Conservation (phyloP, 768 basidiomycete genomes). For the Tylopilus cervinicoccineus region DNA sequence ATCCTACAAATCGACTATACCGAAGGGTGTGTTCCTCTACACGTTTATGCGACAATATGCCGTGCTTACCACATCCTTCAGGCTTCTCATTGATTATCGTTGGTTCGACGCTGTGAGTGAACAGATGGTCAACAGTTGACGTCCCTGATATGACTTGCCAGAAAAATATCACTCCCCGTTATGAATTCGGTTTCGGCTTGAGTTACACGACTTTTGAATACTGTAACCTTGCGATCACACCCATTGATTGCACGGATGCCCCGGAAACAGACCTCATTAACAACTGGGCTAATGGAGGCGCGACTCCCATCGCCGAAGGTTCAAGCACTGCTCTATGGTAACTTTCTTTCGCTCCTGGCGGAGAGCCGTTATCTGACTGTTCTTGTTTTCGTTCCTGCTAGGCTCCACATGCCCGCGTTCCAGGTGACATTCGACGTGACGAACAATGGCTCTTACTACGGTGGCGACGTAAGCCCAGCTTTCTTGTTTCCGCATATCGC, state of each 20-base stretch:
- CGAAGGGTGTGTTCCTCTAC: conserved; percentile 36
- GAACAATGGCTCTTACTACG: conserved; percentile 60
- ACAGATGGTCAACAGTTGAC: background rate
- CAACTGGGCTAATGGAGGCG: conserved; percentile 57
- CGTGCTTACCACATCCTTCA: conserved; percentile 12
- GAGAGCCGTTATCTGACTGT: background rate
- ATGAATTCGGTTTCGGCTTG: conserved; percentile 87
- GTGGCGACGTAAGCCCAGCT: conserved; percentile 53
- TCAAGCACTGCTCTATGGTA: conserved; percentile 61
- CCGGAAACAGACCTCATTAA: conserved; percentile 33
- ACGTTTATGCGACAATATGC: too few relatives aligned
- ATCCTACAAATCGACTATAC: conserved; percentile 56
- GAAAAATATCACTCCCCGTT: conserved; percentile 73
- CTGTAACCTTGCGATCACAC: conserved; percentile 47
- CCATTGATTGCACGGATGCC: conserved; percentile 36
- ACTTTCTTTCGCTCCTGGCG: background rate
- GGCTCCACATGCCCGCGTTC: conserved; percentile 65
- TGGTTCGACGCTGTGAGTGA: conserved; percentile 61
- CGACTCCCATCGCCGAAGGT: conserved; percentile 52
- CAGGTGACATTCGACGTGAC: conserved; percentile 58
- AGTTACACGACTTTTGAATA: conserved; percentile 84
- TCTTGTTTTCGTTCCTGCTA: conserved; percentile 11
- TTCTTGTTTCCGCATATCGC: background rate
- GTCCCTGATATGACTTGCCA: conserved; percentile 19
- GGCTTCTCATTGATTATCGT: conserved; percentile 68